Percentiles rank a stretch among this genome's conserved stretches.
phyloP scores from a whole-genome alignment of 2,329 filamentous ascomycete species.

The Curvularia sp. region DNA sequence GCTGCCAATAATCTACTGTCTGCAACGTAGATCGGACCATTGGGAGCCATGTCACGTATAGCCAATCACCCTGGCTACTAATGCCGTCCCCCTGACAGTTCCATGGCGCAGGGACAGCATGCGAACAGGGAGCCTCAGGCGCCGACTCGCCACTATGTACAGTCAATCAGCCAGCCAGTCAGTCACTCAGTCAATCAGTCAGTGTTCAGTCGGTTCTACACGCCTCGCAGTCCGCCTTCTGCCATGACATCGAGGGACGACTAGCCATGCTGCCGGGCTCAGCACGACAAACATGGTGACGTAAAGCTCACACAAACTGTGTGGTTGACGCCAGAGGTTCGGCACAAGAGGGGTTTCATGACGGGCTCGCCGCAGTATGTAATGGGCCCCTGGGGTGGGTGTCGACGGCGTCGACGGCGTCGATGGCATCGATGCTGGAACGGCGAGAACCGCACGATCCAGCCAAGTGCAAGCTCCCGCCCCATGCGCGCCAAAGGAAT shows the following conservation, averaged over 20 bases:
- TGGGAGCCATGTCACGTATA: slow-evolving; percentile 14
- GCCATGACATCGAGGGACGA: neutral
- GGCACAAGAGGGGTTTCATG: slow-evolving; percentile 36
- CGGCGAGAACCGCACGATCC: slow-evolving; percentile 30
- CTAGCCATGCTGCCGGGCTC: neutral
- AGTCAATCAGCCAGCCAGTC: neutral
- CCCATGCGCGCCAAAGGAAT: slow-evolving; percentile 38
- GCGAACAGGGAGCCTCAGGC: slow-evolving; percentile 30
- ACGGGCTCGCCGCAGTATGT: slow-evolving; percentile 27
- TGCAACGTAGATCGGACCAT: slow-evolving; percentile 23
- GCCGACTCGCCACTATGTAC: slow-evolving; percentile 10
- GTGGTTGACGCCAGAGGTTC: neutral
- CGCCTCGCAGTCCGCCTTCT: neutral
- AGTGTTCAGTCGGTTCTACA: neutral
- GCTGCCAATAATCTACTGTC: slow-evolving; percentile 11
- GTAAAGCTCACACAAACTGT: neutral
- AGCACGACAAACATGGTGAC: neutral
- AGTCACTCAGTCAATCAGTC: neutral
- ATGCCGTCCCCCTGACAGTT: slow-evolving; percentile 28
- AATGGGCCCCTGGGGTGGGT: slow-evolving; percentile 19
- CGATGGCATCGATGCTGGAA: slow-evolving; percentile 21
- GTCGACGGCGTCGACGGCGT: slow-evolving; percentile 11
- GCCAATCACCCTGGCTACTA: slow-evolving; percentile 26
- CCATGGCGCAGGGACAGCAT: slow-evolving; percentile 34
- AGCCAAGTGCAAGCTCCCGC: slow-evolving; percentile 34